Percentiles rank a stretch among this genome's conserved stretches.
phyloP scores from a whole-genome alignment of 257 asterid genomes.

The Echium plantagineum region DNA sequence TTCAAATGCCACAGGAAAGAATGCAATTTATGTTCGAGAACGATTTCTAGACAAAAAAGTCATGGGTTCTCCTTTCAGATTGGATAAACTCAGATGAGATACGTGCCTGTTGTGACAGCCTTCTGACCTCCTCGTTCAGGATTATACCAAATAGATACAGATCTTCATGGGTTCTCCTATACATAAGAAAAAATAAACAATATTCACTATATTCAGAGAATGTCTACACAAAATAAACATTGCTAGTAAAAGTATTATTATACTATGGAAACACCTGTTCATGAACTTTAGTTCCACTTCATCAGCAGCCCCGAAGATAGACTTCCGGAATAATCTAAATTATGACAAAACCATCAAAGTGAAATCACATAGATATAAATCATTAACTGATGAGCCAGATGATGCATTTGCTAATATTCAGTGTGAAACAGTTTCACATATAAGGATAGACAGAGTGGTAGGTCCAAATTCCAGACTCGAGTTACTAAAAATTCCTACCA shows the following conservation, averaged over 20 bases:
- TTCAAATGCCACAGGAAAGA: background rate
- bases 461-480: too few species aligned
- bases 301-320: slow-evolving; percentile 92
- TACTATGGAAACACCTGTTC: slow-evolving; percentile 48
- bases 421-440: too few species aligned
- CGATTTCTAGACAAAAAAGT: too few species aligned
- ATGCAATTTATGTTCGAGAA: background rate
- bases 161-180: slow-evolving; percentile 86
- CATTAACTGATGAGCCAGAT: too few species aligned
- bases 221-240: background rate
- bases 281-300: slow-evolving; percentile 89
- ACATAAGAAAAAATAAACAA: slow-evolving; percentile 5
- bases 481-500: too few species aligned
- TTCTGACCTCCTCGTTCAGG: slow-evolving; percentile 87
- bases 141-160: slow-evolving; percentile 55
- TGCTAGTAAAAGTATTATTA: slow-evolving; percentile 4
- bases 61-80: too few species aligned
- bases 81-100: slow-evolving; percentile 2
- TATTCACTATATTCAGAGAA: background rate
- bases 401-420: too few species aligned
- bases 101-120: slow-evolving; percentile 76
- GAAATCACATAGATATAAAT: slow-evolving; percentile 1
- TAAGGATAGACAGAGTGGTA: too few species aligned
- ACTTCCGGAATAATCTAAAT: slow-evolving; percentile 71
- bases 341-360: slow-evolving; percentile 6